Conservation (phyloP, 129 eudicot species). For the Pittosporum tobira region DNA sequence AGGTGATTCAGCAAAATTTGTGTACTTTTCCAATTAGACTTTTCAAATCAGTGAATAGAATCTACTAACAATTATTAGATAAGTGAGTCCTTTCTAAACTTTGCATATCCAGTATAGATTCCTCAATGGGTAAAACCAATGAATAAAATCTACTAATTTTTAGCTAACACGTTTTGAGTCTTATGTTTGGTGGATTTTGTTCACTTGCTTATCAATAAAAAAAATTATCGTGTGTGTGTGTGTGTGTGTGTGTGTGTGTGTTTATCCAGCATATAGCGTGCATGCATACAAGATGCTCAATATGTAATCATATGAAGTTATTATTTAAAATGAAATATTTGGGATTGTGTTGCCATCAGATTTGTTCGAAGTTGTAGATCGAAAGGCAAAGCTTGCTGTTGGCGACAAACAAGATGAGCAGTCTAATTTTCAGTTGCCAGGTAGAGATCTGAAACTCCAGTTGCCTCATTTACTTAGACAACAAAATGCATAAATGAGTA, state of each 20-base stretch:
- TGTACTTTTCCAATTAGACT: background rate
- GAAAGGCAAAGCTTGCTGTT: constrained; percentile 90
- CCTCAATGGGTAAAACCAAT: too few species aligned
- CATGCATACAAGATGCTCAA: constrained; percentile 3
- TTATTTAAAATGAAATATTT: background rate
- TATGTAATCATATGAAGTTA: constrained; percentile 1
- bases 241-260: background rate
- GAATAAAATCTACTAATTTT: too few species aligned
- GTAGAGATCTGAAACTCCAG: constrained; percentile 23
- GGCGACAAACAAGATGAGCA: constrained; percentile 73
- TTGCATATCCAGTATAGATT: background rate
- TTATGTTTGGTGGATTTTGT: background rate
- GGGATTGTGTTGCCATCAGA: constrained; percentile 35
- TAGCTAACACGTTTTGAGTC: background rate
- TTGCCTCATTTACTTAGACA: background rate
- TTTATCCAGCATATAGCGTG: background rate
- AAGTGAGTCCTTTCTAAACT: background rate
- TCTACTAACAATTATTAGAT: background rate
- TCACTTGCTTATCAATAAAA: too few species aligned
- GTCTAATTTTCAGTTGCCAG: constrained; percentile 40
- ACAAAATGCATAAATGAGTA: background rate
- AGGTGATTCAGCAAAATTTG: background rate
- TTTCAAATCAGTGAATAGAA: too few species aligned
- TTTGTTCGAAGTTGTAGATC: constrained; percentile 96
- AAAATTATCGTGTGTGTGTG: too few species aligned